Conservation (phyloP, 257 asterid species). For the Nicotiana otophora region DNA sequence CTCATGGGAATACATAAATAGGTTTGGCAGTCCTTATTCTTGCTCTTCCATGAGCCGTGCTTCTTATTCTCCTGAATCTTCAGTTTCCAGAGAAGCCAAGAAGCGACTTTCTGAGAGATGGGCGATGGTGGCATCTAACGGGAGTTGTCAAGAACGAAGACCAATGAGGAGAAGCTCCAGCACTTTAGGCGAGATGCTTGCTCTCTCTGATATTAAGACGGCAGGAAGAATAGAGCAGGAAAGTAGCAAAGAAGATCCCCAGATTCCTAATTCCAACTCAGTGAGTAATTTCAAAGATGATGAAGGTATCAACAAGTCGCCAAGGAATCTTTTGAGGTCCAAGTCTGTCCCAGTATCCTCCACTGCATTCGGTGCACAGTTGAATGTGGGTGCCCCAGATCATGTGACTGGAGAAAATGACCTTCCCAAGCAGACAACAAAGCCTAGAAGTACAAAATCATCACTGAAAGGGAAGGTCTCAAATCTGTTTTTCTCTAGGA, state of each 20-base stretch:
- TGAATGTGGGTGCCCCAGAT: conserved; percentile 7
- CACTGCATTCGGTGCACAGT: neutral
- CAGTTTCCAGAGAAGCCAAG: conserved; percentile 93
- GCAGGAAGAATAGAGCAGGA: conserved; percentile 31
- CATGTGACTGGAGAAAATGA: conserved; percentile 4
- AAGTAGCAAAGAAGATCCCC: conserved; percentile 29
- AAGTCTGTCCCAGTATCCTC: conserved; percentile 17
- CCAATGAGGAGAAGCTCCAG: conserved; percentile 61
- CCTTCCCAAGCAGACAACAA: conserved; percentile 3
- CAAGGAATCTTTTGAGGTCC: conserved; percentile 17
- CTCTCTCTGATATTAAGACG: conserved; percentile 79
- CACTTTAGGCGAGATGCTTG: conserved; percentile 97
- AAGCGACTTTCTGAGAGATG: conserved; percentile 95
- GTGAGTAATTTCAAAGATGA: neutral
- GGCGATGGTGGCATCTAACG: conserved; percentile 84
- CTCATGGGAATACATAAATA: conserved; percentile 85
- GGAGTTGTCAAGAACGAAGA: conserved; percentile 64
- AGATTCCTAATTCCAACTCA: neutral
- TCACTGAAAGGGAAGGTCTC: conserved; percentile 17
- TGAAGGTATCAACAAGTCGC: conserved; percentile 1
- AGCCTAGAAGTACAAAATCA: conserved; percentile 13
- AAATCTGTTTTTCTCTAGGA: conserved; percentile 10
- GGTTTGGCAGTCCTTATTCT: conserved; percentile 79
- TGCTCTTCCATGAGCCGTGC: conserved; percentile 77
- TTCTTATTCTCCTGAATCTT: conserved; percentile 90